phyloP scores from a whole-genome alignment of 495 filamentous ascomycete genomes.

The Trichoderma virens region DNA sequence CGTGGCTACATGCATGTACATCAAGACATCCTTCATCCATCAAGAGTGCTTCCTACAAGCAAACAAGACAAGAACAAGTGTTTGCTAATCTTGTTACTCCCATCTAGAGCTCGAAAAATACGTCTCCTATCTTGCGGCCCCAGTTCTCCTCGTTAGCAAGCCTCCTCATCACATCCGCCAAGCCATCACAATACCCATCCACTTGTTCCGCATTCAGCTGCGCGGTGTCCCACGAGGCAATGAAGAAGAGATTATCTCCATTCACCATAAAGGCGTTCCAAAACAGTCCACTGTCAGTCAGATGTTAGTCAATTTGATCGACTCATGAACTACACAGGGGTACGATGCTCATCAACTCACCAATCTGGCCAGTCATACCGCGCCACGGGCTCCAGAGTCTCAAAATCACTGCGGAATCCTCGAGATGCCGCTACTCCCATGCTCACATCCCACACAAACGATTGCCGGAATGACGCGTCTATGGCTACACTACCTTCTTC shows the following conservation, averaged over 20 bases:
- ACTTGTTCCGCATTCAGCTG: conserved; percentile 17
- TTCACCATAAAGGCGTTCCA: conserved; percentile 20
- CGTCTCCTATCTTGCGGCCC: conserved; percentile 8
- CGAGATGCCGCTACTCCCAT: conserved; percentile 8
- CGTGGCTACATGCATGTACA: no score
- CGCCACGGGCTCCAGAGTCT: conserved; percentile 13
- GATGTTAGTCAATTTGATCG: background rate
- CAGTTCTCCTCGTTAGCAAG: conserved; percentile 11
- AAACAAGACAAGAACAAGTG: no score
- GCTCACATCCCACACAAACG: conserved; percentile 19
- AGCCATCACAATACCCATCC: conserved; percentile 8
- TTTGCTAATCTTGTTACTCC: no score
- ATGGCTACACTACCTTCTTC: conserved; percentile 15
- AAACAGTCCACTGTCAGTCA: conserved; percentile 13
- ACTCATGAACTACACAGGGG: background rate
- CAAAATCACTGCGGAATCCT: conserved; percentile 5
- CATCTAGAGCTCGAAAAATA: conserved; percentile 1
- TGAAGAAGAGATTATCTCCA: conserved; percentile 15
- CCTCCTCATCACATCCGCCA: conserved; percentile 10
- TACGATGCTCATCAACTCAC: conserved; percentile 8
- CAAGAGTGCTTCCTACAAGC: no score
- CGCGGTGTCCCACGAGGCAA: conserved; percentile 20
- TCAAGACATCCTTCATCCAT: no score
- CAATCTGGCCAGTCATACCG: conserved; percentile 19
- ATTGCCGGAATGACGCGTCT: conserved; percentile 16